Base-by-base conservation (phyloP, 805 yeast genomes). In the Saccharomycopsis malanga region DNA sequence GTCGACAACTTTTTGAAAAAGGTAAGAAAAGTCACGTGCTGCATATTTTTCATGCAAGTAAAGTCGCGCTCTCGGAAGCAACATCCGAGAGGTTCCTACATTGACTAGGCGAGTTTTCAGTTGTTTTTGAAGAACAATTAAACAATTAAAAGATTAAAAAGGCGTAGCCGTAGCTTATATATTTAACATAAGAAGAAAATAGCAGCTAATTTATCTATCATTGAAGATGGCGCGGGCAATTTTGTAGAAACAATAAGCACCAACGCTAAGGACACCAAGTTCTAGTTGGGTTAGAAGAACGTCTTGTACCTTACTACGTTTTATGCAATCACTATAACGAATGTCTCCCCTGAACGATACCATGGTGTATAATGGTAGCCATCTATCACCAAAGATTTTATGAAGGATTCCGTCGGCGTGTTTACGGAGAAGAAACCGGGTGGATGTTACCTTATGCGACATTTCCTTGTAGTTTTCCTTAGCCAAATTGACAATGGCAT, bases 351-450 rank as follows among this genome's bases (percentile, higher is more conserved):
- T 70, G 67, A 89, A 89, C 1, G 95, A 83, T 2, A 89, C 86
- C 97, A 89, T 88, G 7, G 95, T 81, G 63, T 89, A 89, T 57
- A 89, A 67, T 1, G 96, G 96, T 27, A 87, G 65, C 95, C 96
- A 86, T 32, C 61, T 63, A 17, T 77, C 81, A 48, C 79, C 80
- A 22, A 80, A 63, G 9, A 71, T 52, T 42, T 71, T 73, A 6
- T 87, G 82, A 46, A 89, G 64, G 3, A 76, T 51, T 42, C 75
- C 74, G 60, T 89, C 97, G 9, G 87, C 60, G 41, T 70, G 67
- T 60, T 87, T 88, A 42, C 91, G 71, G 48, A 83, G 53, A 45
- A 81, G 62, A 58, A 81, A 89, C 44, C 72, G 50, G 24, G 68
- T 63, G 12, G 82, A 77, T 4, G 77, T 74, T 18, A 88, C 96